Evolutionary conservation across 1,284 basidiomycete genomes (phyloP), one percentile per base, ranked within the genome.

Genomic region (Tausonia pullulans): DNA sequence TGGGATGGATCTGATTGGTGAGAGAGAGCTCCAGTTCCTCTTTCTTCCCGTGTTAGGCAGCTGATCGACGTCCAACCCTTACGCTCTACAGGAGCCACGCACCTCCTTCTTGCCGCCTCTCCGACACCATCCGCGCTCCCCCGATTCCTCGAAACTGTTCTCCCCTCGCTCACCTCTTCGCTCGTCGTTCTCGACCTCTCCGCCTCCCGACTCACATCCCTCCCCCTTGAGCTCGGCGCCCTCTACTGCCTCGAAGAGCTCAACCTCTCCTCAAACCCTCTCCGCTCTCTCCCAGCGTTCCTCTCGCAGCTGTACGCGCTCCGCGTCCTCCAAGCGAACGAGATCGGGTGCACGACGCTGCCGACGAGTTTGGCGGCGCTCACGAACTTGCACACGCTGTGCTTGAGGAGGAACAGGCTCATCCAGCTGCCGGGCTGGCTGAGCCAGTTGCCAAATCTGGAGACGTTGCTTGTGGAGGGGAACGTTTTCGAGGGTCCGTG

Each of bases 401-500:
- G 90, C 72, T 79, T 95, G 58, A 85, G 93, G 64, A 80, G 86
- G 71, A 98, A 98, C 77, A 87, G 87, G 72, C 80, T 98, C 71
- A 82, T 89, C 69, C 83, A 86, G n/a, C 81, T 98, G 44, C 95
- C 95, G 3, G 85, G 87, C 67, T 98, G 96, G 95, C 80, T 98
- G 54, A 90, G 89, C 74, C 82, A 88, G 46, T 81, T 98, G 45
- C 81, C 84, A 16, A 83, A 83, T 51, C 81, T 98, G 58, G 90
- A 95, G 74, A 87, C 86, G 4, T 80, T 98, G 3, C 86, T 87
- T 68, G 83, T 98, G 44, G 95, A 98, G 70, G 88, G 87, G 45
- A 98, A 98, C 74, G 88, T 90, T 7, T 96, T 98, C 76, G 86
- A 89, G 68, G 87, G 88, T 3, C 87, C 91, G 3, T 97, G 94